Evolutionary conservation across 768 basidiomycete species (phyloP).

Genomic region (Rickenella mellea): DNA sequence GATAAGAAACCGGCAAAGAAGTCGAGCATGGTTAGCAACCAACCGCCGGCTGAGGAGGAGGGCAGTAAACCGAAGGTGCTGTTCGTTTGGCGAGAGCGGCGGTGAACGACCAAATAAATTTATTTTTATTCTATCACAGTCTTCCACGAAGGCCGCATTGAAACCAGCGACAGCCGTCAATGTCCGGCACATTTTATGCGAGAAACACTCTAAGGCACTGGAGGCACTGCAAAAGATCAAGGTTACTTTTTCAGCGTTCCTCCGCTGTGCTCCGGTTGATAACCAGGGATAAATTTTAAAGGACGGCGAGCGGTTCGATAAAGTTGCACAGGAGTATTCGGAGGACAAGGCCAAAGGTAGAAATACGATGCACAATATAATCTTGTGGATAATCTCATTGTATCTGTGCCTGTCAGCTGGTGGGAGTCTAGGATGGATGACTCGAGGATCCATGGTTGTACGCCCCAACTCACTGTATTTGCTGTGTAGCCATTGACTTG

Average conservation of each 20-base stretch:
- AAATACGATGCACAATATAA: background rate
- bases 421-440: slow-evolving; percentile 83
- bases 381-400: background rate
- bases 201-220: slow-evolving; percentile 72
- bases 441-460: slow-evolving; percentile 77
- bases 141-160: no score
- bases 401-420: slow-evolving; percentile 41
- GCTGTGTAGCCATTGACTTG: no score
- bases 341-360: slow-evolving; percentile 85
- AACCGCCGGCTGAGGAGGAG: no score
- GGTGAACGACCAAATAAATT: no score
- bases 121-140: no score
- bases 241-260: slow-evolving; percentile 26
- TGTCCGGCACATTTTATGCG: slow-evolving; percentile 82
- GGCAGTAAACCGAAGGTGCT: no score
- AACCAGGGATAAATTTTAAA: slow-evolving; percentile 10
- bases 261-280: background rate
- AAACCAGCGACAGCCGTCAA: slow-evolving; percentile 78
- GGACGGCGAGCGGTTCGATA: slow-evolving; percentile 79
- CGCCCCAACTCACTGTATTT: slow-evolving; percentile 15
- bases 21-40: no score
- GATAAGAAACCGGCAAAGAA: no score
- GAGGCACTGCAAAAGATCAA: slow-evolving; percentile 77
- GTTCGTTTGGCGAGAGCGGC: no score
- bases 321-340: slow-evolving; percentile 83